phyloP scores from a whole-genome alignment of 1,139 yeast species.

The Geotrichum bryndzae region DNA sequence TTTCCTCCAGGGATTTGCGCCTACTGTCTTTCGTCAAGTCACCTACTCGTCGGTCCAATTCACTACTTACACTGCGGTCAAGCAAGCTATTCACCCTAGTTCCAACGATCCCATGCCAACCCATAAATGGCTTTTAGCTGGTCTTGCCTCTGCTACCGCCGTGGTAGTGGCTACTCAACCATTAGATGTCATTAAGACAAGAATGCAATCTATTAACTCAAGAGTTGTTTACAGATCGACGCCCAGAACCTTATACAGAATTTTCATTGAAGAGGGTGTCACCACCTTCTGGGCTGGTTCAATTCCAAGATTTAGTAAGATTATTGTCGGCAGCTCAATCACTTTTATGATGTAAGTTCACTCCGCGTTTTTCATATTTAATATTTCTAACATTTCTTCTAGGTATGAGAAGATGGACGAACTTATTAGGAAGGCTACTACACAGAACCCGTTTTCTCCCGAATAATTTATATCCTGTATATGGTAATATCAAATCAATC shows the following conservation, averaged over 20 bases:
- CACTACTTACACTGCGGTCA: conserved; percentile 70
- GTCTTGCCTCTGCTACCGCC: conserved; percentile 46
- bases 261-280: conserved; percentile 57
- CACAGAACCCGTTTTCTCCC: conserved; percentile 46
- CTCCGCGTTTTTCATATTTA: background rate
- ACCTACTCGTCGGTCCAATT: conserved; percentile 78
- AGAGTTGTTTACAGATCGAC: conserved; percentile 55
- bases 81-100: conserved; percentile 45
- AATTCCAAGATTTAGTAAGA: conserved; percentile 71
- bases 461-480: conserved; percentile 14
- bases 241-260: conserved; percentile 63
- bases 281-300: conserved; percentile 70
- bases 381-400: background rate
- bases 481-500: background rate
- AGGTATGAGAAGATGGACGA: conserved; percentile 24
- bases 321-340: conserved; percentile 72
- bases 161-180: conserved; percentile 86
- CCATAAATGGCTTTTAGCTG: conserved; percentile 34
- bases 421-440: conserved; percentile 39
- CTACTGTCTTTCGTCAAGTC: conserved; percentile 74
- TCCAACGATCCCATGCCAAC: conserved; percentile 30
- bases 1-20: conserved; percentile 72
- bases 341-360: conserved; percentile 56
- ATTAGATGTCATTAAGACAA: conserved; percentile 78
- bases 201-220: conserved; percentile 74